phyloP scores from a whole-genome alignment of 1,284 basidiomycete species.

The Apiotrichum laibachii region DNA sequence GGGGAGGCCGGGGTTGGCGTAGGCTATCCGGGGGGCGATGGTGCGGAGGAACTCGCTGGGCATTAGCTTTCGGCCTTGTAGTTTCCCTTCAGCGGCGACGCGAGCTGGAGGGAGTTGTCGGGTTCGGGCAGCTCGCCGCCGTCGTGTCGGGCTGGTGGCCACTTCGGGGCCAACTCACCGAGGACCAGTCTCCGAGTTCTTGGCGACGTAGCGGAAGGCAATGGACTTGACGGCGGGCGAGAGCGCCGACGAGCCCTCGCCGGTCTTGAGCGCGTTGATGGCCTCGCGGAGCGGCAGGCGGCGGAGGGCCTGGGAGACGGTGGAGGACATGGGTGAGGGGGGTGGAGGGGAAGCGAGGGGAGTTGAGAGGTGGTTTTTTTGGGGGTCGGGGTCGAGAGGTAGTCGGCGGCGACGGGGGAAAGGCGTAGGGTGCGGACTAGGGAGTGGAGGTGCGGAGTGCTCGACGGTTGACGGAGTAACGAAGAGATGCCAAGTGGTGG shows the following conservation, averaged over 20 bases:
- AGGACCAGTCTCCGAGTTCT: conserved; percentile 34
- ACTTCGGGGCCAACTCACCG: conserved; percentile 34
- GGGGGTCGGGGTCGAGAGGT: background rate
- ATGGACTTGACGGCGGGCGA: conserved; percentile 27
- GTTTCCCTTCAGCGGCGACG: no score
- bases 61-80: no score
- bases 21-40: conserved; percentile 41
- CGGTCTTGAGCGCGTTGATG: conserved; percentile 22
- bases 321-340: background rate
- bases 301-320: conserved; percentile 17
- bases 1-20: conserved; percentile 39
- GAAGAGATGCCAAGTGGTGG: no score
- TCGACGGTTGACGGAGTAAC: no score
- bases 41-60: conserved; percentile 38
- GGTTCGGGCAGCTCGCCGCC: no score
- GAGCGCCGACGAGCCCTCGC: conserved; percentile 26
- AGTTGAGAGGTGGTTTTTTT: no score
- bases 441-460: background rate
- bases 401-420: no score
- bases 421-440: no score
- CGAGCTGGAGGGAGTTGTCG: no score
- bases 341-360: background rate
- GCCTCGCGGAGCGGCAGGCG: conserved; percentile 31
- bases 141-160: no score
- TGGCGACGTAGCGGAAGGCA: conserved; percentile 30